A percentile compares a stretch with the other conserved stretches of the same genome.
Evolutionary conservation across 192 early-diverging fungal genomes (phyloP).

Genomic region (Coemansia guatemalensis): DNA sequence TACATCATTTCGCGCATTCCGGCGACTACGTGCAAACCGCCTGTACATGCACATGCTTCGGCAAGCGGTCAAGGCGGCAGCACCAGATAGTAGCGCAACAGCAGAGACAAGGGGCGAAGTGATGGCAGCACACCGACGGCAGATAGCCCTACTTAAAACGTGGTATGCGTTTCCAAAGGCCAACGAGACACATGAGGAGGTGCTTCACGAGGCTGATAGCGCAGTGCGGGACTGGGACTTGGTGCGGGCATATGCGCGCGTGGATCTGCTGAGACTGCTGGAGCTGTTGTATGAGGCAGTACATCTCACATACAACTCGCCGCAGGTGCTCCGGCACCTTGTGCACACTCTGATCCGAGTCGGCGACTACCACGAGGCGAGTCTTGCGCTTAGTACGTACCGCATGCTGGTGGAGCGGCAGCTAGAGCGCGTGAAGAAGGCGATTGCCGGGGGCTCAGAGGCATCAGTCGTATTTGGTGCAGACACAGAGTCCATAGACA

Average conservation of each 20-base stretch:
- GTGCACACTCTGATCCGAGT: constrained; percentile 57
- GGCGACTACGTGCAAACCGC: constrained; percentile 56
- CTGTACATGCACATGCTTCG: constrained; percentile 55
- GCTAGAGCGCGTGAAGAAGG: constrained; percentile 35
- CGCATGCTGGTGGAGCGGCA: constrained; percentile 56
- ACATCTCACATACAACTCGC: constrained; percentile 70
- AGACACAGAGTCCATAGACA: constrained; percentile 22
- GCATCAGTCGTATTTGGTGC: not conserved
- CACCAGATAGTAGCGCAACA: not conserved
- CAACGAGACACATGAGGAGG: constrained; percentile 57
- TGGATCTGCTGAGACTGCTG: constrained; percentile 59
- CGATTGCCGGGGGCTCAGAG: constrained; percentile 8
- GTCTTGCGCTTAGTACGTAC: constrained; percentile 67
- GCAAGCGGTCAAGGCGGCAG: constrained; percentile 26
- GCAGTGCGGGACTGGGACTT: constrained; percentile 62
- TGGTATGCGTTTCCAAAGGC: constrained; percentile 63
- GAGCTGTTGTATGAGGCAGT: constrained; percentile 64
- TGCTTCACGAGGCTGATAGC: constrained; percentile 63
- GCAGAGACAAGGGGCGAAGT: constrained; percentile 39
- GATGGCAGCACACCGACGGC: constrained; percentile 56
- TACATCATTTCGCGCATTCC: constrained; percentile 49
- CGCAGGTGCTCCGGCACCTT: constrained; percentile 63
- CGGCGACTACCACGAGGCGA: constrained; percentile 76
- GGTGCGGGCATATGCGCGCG: constrained; percentile 51
- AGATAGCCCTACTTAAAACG: constrained; percentile 60